Evolutionary conservation across 495 filamentous ascomycete genomes (phyloP).

Genomic region (Penicillium bovifimosum): DNA sequence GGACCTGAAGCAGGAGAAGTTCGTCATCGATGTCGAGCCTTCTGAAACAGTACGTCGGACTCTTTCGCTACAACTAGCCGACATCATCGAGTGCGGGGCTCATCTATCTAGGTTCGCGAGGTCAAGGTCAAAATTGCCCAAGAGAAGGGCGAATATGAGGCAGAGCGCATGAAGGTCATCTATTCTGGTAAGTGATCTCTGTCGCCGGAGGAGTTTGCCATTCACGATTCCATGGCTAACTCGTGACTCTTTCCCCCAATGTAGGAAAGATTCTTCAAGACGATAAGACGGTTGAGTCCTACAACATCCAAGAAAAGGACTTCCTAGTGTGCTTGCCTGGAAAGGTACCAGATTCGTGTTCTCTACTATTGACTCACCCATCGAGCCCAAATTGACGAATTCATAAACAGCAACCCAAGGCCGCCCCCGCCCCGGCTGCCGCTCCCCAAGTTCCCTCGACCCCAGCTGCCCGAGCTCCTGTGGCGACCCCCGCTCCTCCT

Average conservation of each 20-base stretch:
- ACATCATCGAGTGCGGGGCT: constrained; percentile 28
- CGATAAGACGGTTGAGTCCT: constrained; percentile 89
- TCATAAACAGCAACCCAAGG: constrained; percentile 55
- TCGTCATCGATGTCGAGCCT: constrained; percentile 87
- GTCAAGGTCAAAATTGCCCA: constrained; percentile 84
- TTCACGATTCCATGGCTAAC: constrained; percentile 1
- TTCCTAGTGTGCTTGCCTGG: constrained; percentile 96
- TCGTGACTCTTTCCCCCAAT: background rate
- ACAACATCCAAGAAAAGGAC: constrained; percentile 98
- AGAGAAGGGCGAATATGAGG: constrained; percentile 82
- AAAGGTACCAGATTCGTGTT: constrained; percentile 56
- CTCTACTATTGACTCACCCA: background rate
- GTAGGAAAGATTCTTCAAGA: constrained; percentile 96
- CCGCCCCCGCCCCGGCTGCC: constrained; percentile 54
- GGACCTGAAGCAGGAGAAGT: constrained; percentile 99
- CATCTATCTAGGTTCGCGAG: constrained; percentile 61
- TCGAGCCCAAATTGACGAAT: constrained; percentile 3
- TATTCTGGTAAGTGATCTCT: constrained; percentile 66
- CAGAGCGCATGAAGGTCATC: constrained; percentile 85
- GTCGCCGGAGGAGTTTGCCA: background rate
- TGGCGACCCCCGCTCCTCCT: constrained; percentile 50
- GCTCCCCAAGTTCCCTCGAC: constrained; percentile 56
- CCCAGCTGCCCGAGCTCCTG: constrained; percentile 40
- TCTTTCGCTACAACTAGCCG: constrained; percentile 2
- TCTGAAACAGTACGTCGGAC: constrained; percentile 67